phyloP scores from a whole-genome alignment of 176 grass and related monocot species.

The Aegilops bicornis region DNA sequence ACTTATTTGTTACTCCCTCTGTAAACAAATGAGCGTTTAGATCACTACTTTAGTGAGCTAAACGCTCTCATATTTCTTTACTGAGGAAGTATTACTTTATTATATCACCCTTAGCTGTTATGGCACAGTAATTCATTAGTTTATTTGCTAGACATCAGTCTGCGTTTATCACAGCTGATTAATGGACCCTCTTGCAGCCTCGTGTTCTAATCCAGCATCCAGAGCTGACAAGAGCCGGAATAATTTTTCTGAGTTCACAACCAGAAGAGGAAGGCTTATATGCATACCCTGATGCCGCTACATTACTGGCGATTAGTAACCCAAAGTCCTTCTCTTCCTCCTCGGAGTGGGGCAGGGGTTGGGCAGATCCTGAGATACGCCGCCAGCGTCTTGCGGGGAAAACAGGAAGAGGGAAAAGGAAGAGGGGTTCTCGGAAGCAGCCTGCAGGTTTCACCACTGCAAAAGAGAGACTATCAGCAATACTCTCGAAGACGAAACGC shows the following conservation, averaged over 20 bases:
- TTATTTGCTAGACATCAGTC: background rate
- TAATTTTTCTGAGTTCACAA: conserved; percentile 45
- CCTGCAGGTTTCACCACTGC: conserved; percentile 43
- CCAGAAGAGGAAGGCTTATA: conserved; percentile 40
- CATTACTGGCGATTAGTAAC: conserved; percentile 33
- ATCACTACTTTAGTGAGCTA: no score
- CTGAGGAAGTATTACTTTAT: no score
- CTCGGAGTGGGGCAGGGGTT: conserved; percentile 77
- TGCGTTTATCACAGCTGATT: background rate
- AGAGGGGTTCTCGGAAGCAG: conserved; percentile 34
- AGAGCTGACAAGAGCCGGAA: conserved; percentile 53
- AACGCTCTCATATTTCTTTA: no score
- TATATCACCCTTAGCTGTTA: background rate
- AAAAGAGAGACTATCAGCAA: conserved; percentile 32
- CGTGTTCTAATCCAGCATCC: conserved; percentile 64
- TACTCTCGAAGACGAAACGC: conserved; percentile 43
- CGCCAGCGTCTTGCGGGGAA: conserved; percentile 59
- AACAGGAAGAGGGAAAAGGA: conserved; percentile 37
- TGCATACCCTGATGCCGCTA: conserved; percentile 64
- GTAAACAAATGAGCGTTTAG: no score
- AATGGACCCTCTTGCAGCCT: conserved; percentile 46
- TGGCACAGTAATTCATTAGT: background rate
- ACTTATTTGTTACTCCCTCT: background rate
- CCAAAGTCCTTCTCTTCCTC: conserved; percentile 44
- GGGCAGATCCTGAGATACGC: conserved; percentile 84